Evolutionary conservation across 1,284 basidiomycete species (phyloP).

Genomic region (Porogramme epimiltina): DNA sequence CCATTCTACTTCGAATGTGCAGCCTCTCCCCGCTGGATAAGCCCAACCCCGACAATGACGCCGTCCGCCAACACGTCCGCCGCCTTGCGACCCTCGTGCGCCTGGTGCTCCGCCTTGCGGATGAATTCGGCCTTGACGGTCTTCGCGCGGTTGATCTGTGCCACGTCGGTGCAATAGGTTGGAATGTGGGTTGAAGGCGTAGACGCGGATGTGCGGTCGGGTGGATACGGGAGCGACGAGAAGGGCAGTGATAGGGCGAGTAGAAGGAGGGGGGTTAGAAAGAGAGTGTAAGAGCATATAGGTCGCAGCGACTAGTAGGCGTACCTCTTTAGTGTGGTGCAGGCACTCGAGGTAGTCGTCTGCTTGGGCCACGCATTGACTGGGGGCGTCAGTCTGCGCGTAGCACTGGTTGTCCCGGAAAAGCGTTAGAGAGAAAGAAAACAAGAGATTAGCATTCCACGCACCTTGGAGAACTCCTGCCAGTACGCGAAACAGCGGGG

Average conservation of each 20-base stretch:
- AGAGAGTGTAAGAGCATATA: too few relatives aligned
- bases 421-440: conserved; percentile 1
- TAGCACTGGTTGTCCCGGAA: conserved; percentile 68
- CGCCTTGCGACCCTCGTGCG: conserved; percentile 69
- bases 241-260: neutral
- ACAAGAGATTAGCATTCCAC: conserved; percentile 9
- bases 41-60: conserved; percentile 72
- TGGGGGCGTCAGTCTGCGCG: conserved; percentile 76
- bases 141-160: conserved; percentile 73
- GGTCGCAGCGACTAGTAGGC: conserved; percentile 25
- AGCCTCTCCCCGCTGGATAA: conserved; percentile 59
- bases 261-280: conserved; percentile 2
- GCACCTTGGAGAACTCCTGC: conserved; percentile 87
- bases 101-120: conserved; percentile 65
- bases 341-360: conserved; percentile 95
- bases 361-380: conserved; percentile 71
- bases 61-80: conserved; percentile 77
- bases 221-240: neutral
- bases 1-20: conserved; percentile 21
- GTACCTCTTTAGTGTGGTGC: conserved; percentile 89
- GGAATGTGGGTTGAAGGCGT: neutral
- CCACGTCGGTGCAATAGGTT: neutral
- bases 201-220: neutral
- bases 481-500: conserved; percentile 92
- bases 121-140: conserved; percentile 75